phyloP scores from a whole-genome alignment of 768 basidiomycete genomes.

The Daedaleopsis sinensis region DNA sequence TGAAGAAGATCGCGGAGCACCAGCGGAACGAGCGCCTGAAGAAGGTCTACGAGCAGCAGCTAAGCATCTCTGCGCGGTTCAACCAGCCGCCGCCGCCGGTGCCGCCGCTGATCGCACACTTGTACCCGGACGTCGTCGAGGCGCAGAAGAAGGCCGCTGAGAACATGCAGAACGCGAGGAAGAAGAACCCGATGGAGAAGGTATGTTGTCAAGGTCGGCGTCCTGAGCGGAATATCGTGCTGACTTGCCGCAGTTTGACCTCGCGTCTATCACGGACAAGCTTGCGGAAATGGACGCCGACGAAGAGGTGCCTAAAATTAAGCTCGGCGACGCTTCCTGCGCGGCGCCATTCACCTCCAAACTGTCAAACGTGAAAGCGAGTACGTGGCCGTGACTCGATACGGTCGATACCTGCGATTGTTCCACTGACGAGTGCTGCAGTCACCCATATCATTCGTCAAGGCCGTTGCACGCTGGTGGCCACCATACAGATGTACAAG shows the following conservation, averaged over 20 bases:
- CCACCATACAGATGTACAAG: conserved; percentile 99
- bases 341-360: conserved; percentile 99
- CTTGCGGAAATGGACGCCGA: conserved; percentile 94
- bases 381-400: conserved; percentile 49
- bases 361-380: conserved; percentile 93
- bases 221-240: not conserved
- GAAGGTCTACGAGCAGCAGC: conserved; percentile 96
- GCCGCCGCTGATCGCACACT: conserved; percentile 82
- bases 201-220: conserved; percentile 42
- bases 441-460: conserved; percentile 98
- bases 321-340: conserved; percentile 98
- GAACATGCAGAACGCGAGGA: conserved; percentile 64
- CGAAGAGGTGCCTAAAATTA: conserved; percentile 95
- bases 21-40: conserved; percentile 89
- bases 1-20: conserved; percentile 92
- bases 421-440: conserved; percentile 32
- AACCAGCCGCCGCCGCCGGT: conserved; percentile 93
- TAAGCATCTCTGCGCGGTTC: conserved; percentile 88
- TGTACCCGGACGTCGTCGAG: conserved; percentile 88
- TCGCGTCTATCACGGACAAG: conserved; percentile 78
- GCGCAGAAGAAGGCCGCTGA: conserved; percentile 83
- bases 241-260: conserved; percentile 61
- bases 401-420: not conserved
- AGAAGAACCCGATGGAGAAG: conserved; percentile 90
- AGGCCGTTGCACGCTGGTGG: conserved; percentile 97